A percentile compares a stretch with the other conserved stretches of the same genome.
phyloP scores from a whole-genome alignment of 306 rosid genomes.

The Senna siamea region DNA sequence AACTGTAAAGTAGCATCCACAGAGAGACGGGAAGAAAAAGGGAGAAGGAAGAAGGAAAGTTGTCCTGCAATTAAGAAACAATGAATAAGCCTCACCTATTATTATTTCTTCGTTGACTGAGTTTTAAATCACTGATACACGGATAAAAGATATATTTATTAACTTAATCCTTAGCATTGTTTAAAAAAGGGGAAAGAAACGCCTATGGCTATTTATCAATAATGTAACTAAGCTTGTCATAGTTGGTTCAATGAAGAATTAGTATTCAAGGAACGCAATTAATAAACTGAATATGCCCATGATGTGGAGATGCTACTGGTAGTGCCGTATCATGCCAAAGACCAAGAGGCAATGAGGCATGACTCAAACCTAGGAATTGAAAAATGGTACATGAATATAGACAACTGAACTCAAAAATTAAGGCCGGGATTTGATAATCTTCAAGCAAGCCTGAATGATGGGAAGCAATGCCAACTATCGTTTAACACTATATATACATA shows the following conservation, averaged over 20 bases:
- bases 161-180: no score
- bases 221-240: no score
- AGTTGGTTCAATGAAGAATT: no score
- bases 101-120: constrained; percentile 3
- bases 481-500: background rate
- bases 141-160: no score
- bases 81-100: background rate
- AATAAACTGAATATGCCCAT: constrained; percentile 8
- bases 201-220: no score
- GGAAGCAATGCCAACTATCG: background rate
- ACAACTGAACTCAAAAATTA: constrained; percentile 11
- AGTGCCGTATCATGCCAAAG: background rate
- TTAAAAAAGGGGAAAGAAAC: no score
- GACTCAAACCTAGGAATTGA: background rate
- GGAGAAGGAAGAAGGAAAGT: background rate
- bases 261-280: background rate
- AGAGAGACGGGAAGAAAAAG: background rate
- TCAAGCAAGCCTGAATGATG: background rate
- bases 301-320: background rate
- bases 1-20: background rate
- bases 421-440: background rate
- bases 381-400: background rate
- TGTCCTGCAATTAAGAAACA: constrained; percentile 4
- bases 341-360: background rate
- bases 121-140: background rate